Evolutionary conservation across 805 yeast genomes (phyloP), one percentile per base, ranked within the genome.

Genomic region (Teunomyces barrocoloradensis): DNA sequence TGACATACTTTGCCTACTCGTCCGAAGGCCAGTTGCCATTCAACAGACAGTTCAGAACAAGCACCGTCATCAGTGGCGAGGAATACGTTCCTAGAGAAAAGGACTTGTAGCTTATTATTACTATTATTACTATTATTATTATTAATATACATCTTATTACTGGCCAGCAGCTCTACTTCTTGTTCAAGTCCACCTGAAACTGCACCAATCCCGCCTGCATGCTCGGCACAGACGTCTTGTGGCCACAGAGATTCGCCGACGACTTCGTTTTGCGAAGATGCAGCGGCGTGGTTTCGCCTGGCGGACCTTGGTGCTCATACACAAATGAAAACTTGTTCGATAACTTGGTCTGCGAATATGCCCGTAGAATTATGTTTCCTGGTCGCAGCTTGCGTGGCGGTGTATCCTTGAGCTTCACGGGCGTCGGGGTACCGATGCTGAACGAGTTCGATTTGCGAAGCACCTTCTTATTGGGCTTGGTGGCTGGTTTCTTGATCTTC

Each of bases 61-160:
- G 59, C 17, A 64, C 63, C 27, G 59, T 73, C 9, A 65, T 70
- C 51, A 59, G 64, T 46, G 65, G 63, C 21, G 65, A 67, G 45
- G 71, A 68, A 35, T 73, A 72, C 53, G 65, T 63, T 47, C 77
- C 77, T 48, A 71, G 78, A 63, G 68, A 62, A 47, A 71, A 71
- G 58, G 77, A 72, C 55, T 71, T 71, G 63, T 70, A 63, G 53
- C 30, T 25, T 20, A 9, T 17, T 11, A 13, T 27, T 40, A 27
- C 4, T 28, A 40, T 9, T 18, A 23, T 3, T 20, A 32, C 6
- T 11, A 13, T 27, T 40, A 27, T 5, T 28, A 40, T 13, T 18
- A 23, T 38, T 38, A 38, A 18, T 38, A 38, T 38, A 38, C 17
- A 34, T 17, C 6, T 34, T 25, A 25, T 7, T 25, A 25, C 27